These are phyloP conservation scores for Colletotrichum cuscutae DNA, from an alignment of 2,329 filamentous ascomycete species.

Conservation along the genomic window DNA sequence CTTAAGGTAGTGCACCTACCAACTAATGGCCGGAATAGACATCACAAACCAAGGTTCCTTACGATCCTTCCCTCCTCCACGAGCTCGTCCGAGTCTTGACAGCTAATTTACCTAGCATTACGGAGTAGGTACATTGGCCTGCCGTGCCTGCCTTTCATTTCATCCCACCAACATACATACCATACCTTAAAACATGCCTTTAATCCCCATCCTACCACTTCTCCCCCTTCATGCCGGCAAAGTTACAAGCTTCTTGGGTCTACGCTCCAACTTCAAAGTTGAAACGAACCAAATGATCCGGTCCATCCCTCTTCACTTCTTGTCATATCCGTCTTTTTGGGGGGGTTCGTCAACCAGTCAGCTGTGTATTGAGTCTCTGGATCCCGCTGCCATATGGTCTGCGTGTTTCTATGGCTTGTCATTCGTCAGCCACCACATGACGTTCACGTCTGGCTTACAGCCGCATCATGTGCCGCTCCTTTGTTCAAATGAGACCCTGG, in stretches of 20 bases:
- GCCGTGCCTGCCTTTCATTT: background rate
- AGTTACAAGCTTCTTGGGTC: background rate
- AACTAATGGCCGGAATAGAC: background rate
- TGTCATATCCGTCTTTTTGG: background rate
- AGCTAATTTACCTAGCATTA: background rate
- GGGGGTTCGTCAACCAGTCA: slow-evolving; percentile 6
- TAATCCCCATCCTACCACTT: slow-evolving; percentile 4
- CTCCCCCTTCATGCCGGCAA: slow-evolving; percentile 22
- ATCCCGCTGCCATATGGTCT: background rate
- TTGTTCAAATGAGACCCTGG: slow-evolving; percentile 28
- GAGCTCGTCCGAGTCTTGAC: slow-evolving; percentile 2
- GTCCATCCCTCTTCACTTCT: slow-evolving; percentile 1
- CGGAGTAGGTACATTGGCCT: too few species aligned
- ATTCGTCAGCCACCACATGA: slow-evolving; percentile 33
- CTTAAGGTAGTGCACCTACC: background rate
- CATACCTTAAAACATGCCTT: slow-evolving; percentile 9
- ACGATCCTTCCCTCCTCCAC: slow-evolving; percentile 15
- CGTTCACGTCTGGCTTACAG: slow-evolving; percentile 19
- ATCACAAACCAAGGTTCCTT: slow-evolving; percentile 1
- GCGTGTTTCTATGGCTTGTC: background rate
- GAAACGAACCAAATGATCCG: slow-evolving; percentile 25
- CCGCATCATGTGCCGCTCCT: slow-evolving; percentile 31
- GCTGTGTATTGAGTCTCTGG: slow-evolving; percentile 2
- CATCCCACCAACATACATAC: background rate
- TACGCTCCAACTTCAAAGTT: background rate